Base-by-base conservation (phyloP, 1,284 basidiomycete genomes). In the Quambalaria eucalypti region DNA sequence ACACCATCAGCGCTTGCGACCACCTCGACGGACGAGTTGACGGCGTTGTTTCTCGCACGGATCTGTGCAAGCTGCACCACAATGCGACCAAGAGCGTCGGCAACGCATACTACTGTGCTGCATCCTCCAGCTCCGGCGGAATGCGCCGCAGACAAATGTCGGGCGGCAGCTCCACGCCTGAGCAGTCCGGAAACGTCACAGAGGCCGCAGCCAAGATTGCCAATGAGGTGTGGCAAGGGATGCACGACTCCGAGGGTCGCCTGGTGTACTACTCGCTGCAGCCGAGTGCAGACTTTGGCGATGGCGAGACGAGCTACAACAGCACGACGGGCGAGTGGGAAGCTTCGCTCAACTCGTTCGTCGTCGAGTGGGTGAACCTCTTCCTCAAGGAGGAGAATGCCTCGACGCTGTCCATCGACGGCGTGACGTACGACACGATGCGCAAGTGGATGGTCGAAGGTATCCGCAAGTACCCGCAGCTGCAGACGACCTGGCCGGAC, bases 381-480 rank as follows among this genome's bases (percentile, higher is more conserved):
- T 48, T 48, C 30, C 30, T 48, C 28, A 48, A 48, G 46, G 46
- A 48, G 10, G 30, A n/a, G 16, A 23, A 48, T n/a, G 46, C 46
- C 3, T 14, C 16, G 16, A 48, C 26, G 4, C 16, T 48, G 16
- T n/a, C 16, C 23, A 14, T 48, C 28, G 46, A 48, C 46, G 46
- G 46, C 30, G 30, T 48, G 3, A 48, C 46, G 16, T 48, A 48
- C 30, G 46, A 3, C 12, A 48, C 46, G 5, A 12, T 48, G 16
- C 26, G 46, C 3, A 4, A 4, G 5, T 48, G 46, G 46, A 48
- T 48, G 46, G 16, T 48, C 2, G 46, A 48, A 48, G 46, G 46
- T 28, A 14, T 48, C 23, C 46, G 30, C 46, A 48, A 48, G 12
- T 48, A n/a, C 12, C 16, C 16, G 16, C 16, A 14, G 2, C 46